Percentiles rank a stretch among this genome's conserved stretches.
Conservation (phyloP, 257 asterid genomes). For the Solanum medicagineum region DNA sequence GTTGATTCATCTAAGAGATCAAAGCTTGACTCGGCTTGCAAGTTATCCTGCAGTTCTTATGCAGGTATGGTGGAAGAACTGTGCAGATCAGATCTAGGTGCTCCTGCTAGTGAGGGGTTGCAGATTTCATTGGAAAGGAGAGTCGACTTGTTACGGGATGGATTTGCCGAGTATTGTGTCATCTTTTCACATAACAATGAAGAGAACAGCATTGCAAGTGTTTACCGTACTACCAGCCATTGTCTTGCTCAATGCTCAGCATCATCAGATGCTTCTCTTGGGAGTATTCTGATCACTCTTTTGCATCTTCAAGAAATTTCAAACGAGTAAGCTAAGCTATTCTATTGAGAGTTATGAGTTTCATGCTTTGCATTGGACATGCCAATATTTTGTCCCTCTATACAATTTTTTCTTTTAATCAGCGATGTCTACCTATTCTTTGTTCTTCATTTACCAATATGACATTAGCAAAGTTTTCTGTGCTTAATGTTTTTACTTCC, state of each 20-base stretch:
- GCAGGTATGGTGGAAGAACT: slow-evolving; percentile 11
- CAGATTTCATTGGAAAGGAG: slow-evolving; percentile 10
- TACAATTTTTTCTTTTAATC: not conserved
- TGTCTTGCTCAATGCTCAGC: slow-evolving; percentile 32
- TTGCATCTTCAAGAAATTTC: slow-evolving; percentile 48
- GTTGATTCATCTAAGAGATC: slow-evolving; percentile 5
- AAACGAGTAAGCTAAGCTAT: slow-evolving; percentile 36
- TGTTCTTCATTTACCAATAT: not conserved
- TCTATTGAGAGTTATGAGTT: not conserved
- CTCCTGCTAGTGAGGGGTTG: slow-evolving; percentile 14
- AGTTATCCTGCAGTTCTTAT: not conserved
- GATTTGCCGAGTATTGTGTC: slow-evolving; percentile 26
- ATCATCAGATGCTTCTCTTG: slow-evolving; percentile 28
- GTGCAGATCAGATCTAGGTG: slow-evolving; percentile 12
- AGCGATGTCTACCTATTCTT: not conserved
- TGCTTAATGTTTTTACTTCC: not conserved
- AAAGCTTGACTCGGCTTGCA: not conserved
- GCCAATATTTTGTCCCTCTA: not conserved
- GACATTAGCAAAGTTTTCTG: not conserved
- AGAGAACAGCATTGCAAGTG: slow-evolving; percentile 38
- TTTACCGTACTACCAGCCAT: slow-evolving; percentile 26
- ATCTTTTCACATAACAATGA: slow-evolving; percentile 35
- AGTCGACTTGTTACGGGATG: not conserved
- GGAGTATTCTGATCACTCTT: slow-evolving; percentile 26
- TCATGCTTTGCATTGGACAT: not conserved